Evolutionary conservation across 1,284 basidiomycete species (phyloP).

Genomic region (Thecaphora thlaspeos): DNA sequence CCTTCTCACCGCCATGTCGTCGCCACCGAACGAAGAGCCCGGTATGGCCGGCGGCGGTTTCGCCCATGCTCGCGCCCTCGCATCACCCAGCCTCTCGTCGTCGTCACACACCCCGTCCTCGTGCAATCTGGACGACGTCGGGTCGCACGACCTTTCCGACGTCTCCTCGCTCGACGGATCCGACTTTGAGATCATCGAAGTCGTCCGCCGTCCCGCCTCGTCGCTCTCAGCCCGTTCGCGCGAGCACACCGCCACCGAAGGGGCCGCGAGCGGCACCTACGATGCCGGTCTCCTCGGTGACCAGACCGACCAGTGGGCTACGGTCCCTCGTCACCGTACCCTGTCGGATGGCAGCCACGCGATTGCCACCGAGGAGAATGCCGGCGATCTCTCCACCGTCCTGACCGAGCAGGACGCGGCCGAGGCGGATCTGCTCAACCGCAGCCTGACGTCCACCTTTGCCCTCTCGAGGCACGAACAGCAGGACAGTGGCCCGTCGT

Average conservation of each 20-base stretch:
- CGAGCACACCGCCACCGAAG: not conserved
- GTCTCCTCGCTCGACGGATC: not conserved
- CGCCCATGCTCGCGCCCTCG: not conserved
- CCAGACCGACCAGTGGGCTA: not conserved
- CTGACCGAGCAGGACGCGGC: not conserved
- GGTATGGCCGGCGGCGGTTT: too few species aligned
- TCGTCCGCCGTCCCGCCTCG: not conserved
- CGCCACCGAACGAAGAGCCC: not conserved
- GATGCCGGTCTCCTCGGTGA: not conserved
- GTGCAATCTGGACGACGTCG: not conserved
- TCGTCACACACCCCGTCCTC: constrained; percentile 1
- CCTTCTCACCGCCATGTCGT: constrained; percentile 1
- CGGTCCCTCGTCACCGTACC: not conserved
- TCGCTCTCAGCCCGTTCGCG: not conserved
- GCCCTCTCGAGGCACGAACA: not conserved
- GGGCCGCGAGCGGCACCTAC: not conserved
- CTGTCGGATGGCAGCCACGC: not conserved
- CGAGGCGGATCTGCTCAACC: constrained; percentile 1
- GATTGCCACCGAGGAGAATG: too few species aligned
- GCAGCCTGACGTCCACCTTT: not conserved
- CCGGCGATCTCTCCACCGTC: not conserved
- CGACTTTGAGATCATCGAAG: constrained; percentile 2
- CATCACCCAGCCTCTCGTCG: constrained; percentile 1
- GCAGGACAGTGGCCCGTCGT: not conserved
- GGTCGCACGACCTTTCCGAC: not conserved